Base-by-base conservation (phyloP, 2,329 filamentous ascomycete species). In the Knoxdaviesia proteae region DNA sequence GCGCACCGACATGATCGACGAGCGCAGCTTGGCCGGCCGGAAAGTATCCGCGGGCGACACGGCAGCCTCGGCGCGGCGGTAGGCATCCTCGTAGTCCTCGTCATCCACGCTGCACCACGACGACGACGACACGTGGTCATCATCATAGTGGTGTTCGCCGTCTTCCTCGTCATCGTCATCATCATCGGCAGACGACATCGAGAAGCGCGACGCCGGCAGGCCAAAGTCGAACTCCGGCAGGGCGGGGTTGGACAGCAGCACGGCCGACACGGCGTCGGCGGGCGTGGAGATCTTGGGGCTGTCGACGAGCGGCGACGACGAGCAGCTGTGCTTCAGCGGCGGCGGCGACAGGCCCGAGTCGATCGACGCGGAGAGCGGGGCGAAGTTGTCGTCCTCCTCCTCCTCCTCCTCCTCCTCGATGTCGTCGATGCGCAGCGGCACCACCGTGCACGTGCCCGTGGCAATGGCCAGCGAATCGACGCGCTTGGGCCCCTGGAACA, bases 321-420 rank as follows among this genome's bases (percentile, higher is more conserved):
- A 58, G 33, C 53, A 42, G 4, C 53, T 56, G 29, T 64, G 62
- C 47, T 61, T 62, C 38, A 62, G 60, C 0, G 71, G 70, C 1
- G 70, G 69, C 6, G 70, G 69, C 3, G 71, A 73, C 10, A 74
- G 55, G 36, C 60, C 56, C 1, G 67, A 69, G 20, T 59, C 53
- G 45, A 61, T 66, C 1, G 60, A 53, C 29, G 32, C 20, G 61
- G 56, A 3, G 1, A 67, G 66, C 4, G 62, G 65, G n/a, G 71
- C 71, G 50, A 77, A 77, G 56, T 76, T 76, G 48, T 74, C 69
- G 49, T 77, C 71, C 47, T 77, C 70, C 41, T 75, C 71, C 38
- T 58, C 59, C 42, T 68, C 65, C 43, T 70, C 68, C 6, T 54
- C 20, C 11, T 46, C 58, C 31, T 56, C 46, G 11, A 20, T 20